These are phyloP conservation scores for Cadophora sp. DNA, from an alignment of 2,329 filamentous ascomycete genomes.

Conservation along the genomic window DNA sequence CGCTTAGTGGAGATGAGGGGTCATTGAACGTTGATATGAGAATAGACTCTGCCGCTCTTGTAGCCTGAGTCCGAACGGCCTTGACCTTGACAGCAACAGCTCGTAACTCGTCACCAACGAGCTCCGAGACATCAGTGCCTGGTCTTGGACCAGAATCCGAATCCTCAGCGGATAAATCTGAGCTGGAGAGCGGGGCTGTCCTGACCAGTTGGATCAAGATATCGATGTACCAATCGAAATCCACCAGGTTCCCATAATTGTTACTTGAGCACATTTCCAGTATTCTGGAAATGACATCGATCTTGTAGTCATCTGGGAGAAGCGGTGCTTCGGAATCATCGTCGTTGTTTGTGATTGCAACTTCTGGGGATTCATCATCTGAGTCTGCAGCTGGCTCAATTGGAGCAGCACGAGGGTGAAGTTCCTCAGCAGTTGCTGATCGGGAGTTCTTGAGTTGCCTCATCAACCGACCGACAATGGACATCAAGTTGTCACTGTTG, in stretches of 20 bases:
- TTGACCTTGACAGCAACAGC: slow-evolving; percentile 93
- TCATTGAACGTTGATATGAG: slow-evolving; percentile 66
- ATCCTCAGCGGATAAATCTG: slow-evolving; percentile 37
- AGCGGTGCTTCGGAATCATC: slow-evolving; percentile 60
- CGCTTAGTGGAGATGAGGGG: slow-evolving; percentile 61
- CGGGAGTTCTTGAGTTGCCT: slow-evolving; percentile 79
- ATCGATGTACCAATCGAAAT: slow-evolving; percentile 98
- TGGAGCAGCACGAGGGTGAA: slow-evolving; percentile 53
- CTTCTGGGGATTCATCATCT: slow-evolving; percentile 63
- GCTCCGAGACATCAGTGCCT: slow-evolving; percentile 60
- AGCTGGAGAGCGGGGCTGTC: slow-evolving; percentile 62
- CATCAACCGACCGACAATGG: slow-evolving; percentile 86
- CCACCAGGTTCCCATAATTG: slow-evolving; percentile 83
- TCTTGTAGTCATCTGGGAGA: slow-evolving; percentile 84
- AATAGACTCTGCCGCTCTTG: slow-evolving; percentile 79
- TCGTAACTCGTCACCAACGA: slow-evolving; percentile 83
- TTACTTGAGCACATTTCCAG: slow-evolving; percentile 88
- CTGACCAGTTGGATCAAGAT: slow-evolving; percentile 85
- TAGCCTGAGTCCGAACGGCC: slow-evolving; percentile 79
- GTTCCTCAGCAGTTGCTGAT: slow-evolving; percentile 53
- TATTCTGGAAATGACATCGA: slow-evolving; percentile 82
- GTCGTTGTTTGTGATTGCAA: slow-evolving; percentile 56
- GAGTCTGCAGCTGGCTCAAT: slow-evolving; percentile 52
- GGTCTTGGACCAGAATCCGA: slow-evolving; percentile 23
- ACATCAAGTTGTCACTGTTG: slow-evolving; percentile 81